Evolutionary conservation across 768 basidiomycete species (phyloP), one percentile per base, ranked within the genome.

Genomic region (Suillus plorans): DNA sequence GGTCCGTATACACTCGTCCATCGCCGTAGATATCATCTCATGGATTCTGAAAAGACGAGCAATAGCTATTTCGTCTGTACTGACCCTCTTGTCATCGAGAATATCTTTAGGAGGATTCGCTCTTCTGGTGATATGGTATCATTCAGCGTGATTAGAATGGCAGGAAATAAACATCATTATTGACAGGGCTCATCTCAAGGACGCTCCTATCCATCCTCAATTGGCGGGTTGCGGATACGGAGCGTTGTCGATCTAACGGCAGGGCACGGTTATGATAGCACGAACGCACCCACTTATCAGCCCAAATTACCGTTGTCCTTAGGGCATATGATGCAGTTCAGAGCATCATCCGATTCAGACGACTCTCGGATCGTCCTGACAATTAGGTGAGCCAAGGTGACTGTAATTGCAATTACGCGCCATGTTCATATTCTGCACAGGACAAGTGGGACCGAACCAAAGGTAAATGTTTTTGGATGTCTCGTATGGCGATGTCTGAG

Each of bases 391-490:
- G 79, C 72, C 16, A 55, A 37, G 39, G 31, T 25, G 58, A 28
- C 36, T 14, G 31, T 49, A 37, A 60, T 60, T 45, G 36, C 49
- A 57, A 37, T 39, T 3, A 6, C 12, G 7, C 12, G 62, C 44
- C 2, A 50, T 44, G 36, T 53, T 61, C 3, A 68, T 50, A 39
- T 42, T 8, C 44, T 59, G 22, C 65, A 31, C 41, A 90, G 94
- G 62, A 95, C 94, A 36, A 93, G 91, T 69, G 94, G 94, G 22
- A 96, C 94, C 16, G 94, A 95, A 70, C 94, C 94, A 0, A 95
- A 95, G 86, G 92, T 90, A 70, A 39, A 66, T 36, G 37, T 4
- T 31, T 18, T 28, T 13, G 22, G 16, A 9, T 47, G 7, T 37
- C 14, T 22, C 9, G 4, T 14, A 4, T 37, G 42, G n/a, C 4